A percentile compares a stretch with the other conserved stretches of the same genome.
phyloP scores from a whole-genome alignment of 768 basidiomycete species.

The Boletus coccyginus region DNA sequence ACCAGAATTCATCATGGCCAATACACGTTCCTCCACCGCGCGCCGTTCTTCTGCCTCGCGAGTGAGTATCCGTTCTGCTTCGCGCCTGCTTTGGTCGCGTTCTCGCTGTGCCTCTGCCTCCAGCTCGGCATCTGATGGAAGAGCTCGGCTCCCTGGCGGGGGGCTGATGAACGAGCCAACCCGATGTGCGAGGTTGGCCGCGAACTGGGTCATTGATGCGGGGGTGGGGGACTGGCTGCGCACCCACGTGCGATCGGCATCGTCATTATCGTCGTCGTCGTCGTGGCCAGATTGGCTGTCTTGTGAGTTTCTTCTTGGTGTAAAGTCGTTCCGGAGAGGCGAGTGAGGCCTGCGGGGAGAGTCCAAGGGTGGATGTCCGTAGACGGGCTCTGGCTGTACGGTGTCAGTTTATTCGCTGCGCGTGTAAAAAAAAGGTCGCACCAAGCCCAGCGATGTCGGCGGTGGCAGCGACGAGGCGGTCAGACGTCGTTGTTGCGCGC shows the following conservation, averaged over 20 bases:
- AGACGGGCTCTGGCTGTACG: conserved; percentile 44
- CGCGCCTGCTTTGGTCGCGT: conserved; percentile 69
- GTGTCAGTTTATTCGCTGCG: conserved; percentile 1
- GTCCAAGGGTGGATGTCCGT: conserved; percentile 29
- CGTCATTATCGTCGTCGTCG: conserved; percentile 27
- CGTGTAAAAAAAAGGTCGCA: conserved; percentile 13
- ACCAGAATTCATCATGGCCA: conserved; percentile 62
- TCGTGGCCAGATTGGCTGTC: conserved; percentile 46
- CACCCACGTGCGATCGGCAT: conserved; percentile 24
- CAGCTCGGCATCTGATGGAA: conserved; percentile 72
- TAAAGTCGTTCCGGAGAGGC: conserved; percentile 64
- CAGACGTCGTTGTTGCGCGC: conserved; percentile 35
- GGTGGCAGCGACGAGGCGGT: no score
- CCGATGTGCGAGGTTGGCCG: conserved; percentile 70
- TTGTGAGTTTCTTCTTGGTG: conserved; percentile 48
- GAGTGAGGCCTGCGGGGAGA: conserved; percentile 54
- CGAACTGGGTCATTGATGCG: conserved; percentile 71
- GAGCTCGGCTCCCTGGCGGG: conserved; percentile 41
- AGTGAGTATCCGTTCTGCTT: conserved; percentile 75
- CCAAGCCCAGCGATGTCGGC: conserved; percentile 40
- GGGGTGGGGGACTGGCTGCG: conserved; percentile 53
- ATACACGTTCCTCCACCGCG: conserved; percentile 67
- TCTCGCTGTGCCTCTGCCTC: conserved; percentile 80
- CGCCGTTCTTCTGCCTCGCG: conserved; percentile 68
- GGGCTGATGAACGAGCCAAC: conserved; percentile 66